A percentile compares a stretch with the other conserved stretches of the same genome.
These are phyloP conservation scores for Hypoxylon fragiforme DNA, from an alignment of 495 filamentous ascomycete genomes.

Conservation along the genomic window DNA sequence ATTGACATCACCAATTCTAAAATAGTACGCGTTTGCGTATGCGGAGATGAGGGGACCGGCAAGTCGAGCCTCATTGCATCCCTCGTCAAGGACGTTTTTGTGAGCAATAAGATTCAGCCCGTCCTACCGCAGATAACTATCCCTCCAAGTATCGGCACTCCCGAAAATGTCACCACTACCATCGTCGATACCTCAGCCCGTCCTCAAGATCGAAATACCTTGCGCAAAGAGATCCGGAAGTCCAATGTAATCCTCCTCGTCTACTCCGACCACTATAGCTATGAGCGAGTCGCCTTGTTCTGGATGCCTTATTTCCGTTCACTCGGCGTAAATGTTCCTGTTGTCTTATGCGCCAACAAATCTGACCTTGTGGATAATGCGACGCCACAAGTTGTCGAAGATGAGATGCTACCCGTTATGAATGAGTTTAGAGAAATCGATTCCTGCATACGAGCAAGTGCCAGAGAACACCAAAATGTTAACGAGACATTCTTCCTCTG, in stretches of 20 bases:
- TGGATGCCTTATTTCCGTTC: constrained; percentile 98
- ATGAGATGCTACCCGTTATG: constrained; percentile 99
- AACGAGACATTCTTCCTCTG: constrained; percentile 97
- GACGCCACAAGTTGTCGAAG: constrained; percentile 81
- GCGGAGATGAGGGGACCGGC: constrained; percentile 84
- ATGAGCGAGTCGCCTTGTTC: constrained; percentile 94
- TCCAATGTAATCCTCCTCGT: constrained; percentile 97
- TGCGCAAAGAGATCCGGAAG: constrained; percentile 92
- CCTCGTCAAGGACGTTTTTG: constrained; percentile 92
- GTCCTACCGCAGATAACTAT: constrained; percentile 93
- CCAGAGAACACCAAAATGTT: constrained; percentile 91
- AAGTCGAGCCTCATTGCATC: constrained; percentile 74
- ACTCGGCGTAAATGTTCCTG: constrained; percentile 96
- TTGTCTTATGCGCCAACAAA: constrained; percentile 96
- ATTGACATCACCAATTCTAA: constrained; percentile 9
- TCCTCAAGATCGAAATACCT: constrained; percentile 83
- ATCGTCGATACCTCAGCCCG: constrained; percentile 96
- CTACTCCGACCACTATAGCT: constrained; percentile 98
- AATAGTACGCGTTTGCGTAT: constrained; percentile 88
- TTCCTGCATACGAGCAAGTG: constrained; percentile 93
- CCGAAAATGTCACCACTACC: constrained; percentile 92
- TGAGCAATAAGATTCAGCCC: constrained; percentile 89
- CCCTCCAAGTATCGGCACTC: constrained; percentile 82
- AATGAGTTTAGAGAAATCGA: constrained; percentile 98
- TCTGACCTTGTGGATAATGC: constrained; percentile 76